Conservation (phyloP, 441 rosid species). For the Arabidopsis hybrid region DNA sequence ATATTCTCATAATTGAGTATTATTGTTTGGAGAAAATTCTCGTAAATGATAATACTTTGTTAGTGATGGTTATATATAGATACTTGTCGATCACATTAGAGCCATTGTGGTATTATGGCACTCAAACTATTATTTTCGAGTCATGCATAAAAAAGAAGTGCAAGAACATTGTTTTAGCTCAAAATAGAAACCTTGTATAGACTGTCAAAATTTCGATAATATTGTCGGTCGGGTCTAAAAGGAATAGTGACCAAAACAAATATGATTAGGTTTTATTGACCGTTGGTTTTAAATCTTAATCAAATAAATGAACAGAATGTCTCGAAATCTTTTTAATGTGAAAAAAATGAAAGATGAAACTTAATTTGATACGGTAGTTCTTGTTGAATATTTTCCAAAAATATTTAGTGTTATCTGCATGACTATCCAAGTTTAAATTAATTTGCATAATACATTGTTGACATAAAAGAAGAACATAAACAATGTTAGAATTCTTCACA, state of each 20-base stretch:
- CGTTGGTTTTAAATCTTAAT: neutral
- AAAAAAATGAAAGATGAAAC: neutral
- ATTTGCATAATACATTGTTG: neutral
- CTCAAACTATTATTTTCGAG: neutral
- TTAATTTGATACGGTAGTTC: neutral
- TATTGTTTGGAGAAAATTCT: neutral
- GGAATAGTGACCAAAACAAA: neutral
- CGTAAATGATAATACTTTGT: neutral
- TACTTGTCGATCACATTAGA: constrained; percentile 22
- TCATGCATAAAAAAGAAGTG: constrained; percentile 26
- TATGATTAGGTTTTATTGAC: constrained; percentile 28
- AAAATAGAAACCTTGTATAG: constrained; percentile 38
- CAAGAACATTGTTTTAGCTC: constrained; percentile 33
- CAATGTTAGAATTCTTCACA: neutral
- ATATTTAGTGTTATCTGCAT: neutral
- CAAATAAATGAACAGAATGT: neutral
- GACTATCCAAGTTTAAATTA: neutral
- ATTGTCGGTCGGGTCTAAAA: constrained; percentile 37
- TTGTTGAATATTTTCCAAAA: constrained; percentile 1
- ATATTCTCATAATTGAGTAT: constrained; percentile 25
- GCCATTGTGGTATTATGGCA: neutral
- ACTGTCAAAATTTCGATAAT: neutral
- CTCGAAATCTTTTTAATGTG: neutral
- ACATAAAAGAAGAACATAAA: neutral
- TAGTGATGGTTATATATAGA: constrained; percentile 11